Conservation (phyloP, 495 filamentous ascomycete genomes). For the Amorphotheca resinae region DNA sequence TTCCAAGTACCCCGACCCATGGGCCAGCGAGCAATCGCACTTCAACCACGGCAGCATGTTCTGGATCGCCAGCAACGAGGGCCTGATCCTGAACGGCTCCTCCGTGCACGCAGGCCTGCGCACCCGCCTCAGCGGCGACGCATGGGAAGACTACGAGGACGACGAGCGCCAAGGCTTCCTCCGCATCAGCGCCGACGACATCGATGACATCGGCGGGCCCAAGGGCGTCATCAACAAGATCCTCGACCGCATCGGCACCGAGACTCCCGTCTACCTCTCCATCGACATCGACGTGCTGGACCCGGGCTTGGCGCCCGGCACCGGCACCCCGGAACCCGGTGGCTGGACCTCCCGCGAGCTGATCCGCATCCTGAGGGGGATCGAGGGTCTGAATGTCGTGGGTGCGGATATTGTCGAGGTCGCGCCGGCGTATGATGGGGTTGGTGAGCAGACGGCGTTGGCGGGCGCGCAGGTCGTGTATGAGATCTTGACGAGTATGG, state of each 20-base stretch:
- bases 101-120: conserved; percentile 70
- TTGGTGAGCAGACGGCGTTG: conserved; percentile 71
- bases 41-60: conserved; percentile 86
- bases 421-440: conserved; percentile 72
- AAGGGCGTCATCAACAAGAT: conserved; percentile 46
- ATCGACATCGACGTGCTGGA: conserved; percentile 70
- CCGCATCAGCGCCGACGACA: conserved; percentile 53
- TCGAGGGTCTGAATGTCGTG: conserved; percentile 58
- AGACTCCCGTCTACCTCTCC: conserved; percentile 56
- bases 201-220: conserved; percentile 51
- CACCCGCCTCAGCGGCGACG: conserved; percentile 54
- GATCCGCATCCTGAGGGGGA: conserved; percentile 54
- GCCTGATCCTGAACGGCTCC: conserved; percentile 51
- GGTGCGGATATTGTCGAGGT: conserved; percentile 80
- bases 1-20: conserved; percentile 60
- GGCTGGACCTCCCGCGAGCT: conserved; percentile 66
- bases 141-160: conserved; percentile 54
- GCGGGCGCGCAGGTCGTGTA: conserved; percentile 74
- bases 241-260: conserved; percentile 43
- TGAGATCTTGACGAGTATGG: conserved; percentile 72
- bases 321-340: conserved; percentile 61
- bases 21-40: conserved; percentile 52
- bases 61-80: conserved; percentile 66
- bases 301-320: conserved; percentile 57
- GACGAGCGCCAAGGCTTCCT: conserved; percentile 52